A percentile compares a stretch with the other conserved stretches of the same genome.
Evolutionary conservation across 495 filamentous ascomycete species (phyloP).

Genomic region (Daldinia decipiens): DNA sequence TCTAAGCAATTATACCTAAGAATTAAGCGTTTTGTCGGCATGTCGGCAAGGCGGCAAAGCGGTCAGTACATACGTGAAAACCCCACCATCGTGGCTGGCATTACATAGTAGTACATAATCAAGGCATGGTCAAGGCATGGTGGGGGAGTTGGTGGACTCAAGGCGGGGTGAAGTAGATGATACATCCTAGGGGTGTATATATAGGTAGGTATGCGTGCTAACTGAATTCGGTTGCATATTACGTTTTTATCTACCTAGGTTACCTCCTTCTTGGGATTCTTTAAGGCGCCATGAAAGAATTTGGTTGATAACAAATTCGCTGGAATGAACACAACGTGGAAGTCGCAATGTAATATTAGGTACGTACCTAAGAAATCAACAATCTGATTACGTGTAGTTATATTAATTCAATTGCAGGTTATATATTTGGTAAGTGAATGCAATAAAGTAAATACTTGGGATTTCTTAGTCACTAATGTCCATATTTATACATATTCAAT

Average conservation of each 20-base stretch:
- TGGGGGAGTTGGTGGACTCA: slow-evolving; percentile 32
- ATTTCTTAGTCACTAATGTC: background rate
- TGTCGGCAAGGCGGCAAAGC: slow-evolving; percentile 37
- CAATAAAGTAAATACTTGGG: background rate
- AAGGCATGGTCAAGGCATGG: slow-evolving; percentile 26
- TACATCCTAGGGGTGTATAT: slow-evolving; percentile 1
- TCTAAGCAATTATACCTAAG: slow-evolving; percentile 7
- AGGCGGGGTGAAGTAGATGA: slow-evolving; percentile 8
- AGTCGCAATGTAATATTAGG: background rate
- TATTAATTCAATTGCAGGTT: too few species aligned
- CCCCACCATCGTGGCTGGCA: slow-evolving; percentile 40
- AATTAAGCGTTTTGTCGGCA: slow-evolving; percentile 12
- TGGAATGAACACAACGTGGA: background rate
- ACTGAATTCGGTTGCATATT: slow-evolving; percentile 12
- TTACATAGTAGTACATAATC: slow-evolving; percentile 27
- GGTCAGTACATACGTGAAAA: slow-evolving; percentile 25
- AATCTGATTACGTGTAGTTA: too few species aligned
- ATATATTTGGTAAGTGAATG: too few species aligned
- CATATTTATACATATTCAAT: background rate
- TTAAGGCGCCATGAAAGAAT: background rate
- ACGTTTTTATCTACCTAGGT: background rate
- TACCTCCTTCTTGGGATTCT: background rate
- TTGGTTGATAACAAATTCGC: background rate
- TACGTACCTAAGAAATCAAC: too few species aligned
- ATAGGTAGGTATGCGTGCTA: slow-evolving; percentile 4